phyloP scores from a whole-genome alignment of 78 protist species.

The Emiliania huxleyi region DNA sequence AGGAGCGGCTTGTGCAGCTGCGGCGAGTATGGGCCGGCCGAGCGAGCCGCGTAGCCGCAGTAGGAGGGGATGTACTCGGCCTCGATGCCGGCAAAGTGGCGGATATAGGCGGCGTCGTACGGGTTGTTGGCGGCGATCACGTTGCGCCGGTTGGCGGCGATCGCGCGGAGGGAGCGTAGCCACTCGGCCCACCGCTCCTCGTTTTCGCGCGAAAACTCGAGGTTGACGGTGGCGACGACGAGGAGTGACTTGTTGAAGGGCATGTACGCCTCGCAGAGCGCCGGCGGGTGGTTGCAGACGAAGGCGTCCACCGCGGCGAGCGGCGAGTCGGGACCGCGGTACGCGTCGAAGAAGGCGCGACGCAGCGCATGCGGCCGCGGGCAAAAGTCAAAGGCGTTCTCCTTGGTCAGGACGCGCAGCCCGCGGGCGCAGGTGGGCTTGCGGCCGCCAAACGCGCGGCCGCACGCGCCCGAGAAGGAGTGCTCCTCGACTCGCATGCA shows the following conservation, averaged over 20 bases:
- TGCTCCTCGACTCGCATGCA: neutral
- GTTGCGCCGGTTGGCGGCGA: neutral
- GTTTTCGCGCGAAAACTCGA: neutral
- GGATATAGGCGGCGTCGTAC: neutral
- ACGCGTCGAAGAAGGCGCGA: neutral
- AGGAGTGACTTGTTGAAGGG: neutral
- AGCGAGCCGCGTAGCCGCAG: neutral
- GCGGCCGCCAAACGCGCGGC: neutral
- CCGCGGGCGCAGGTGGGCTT: constrained; percentile 1
- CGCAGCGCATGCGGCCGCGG: neutral
- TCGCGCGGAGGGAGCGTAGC: neutral
- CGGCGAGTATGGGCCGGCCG: neutral
- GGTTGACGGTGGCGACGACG: neutral
- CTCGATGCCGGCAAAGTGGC: neutral
- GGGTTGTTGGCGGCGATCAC: neutral
- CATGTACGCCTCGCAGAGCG: neutral
- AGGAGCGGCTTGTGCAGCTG: neutral
- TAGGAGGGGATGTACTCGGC: neutral
- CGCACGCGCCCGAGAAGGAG: constrained; percentile 12
- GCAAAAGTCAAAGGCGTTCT: neutral
- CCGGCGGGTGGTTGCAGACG: constrained; percentile 21
- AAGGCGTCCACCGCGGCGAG: neutral
- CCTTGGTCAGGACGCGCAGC: neutral
- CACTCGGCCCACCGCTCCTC: neutral
- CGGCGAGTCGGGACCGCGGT: neutral